Evolutionary conservation across 2,329 filamentous ascomycete genomes (phyloP).

Genomic region (Penicillium sp.): DNA sequence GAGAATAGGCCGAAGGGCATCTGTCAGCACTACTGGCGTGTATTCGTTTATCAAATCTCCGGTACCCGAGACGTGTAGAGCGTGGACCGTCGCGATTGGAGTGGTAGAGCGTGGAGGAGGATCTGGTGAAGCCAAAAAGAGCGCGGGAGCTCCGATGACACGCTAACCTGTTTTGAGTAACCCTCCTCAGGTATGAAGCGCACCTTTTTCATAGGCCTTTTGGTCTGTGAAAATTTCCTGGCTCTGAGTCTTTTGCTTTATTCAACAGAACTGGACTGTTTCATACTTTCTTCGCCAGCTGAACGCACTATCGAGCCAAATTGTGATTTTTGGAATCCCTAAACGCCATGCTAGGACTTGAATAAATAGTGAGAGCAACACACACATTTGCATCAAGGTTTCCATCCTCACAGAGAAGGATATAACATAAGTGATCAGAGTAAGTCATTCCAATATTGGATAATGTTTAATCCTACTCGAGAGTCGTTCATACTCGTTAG

Average conservation of each 20-base stretch:
- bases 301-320: background rate
- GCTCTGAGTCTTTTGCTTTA: background rate
- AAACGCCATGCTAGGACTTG: too few species aligned
- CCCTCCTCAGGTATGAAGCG: background rate
- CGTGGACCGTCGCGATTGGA: conserved; percentile 2
- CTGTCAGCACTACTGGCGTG: background rate
- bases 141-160: conserved; percentile 18
- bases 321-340: too few species aligned
- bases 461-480: background rate
- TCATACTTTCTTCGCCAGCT: too few species aligned
- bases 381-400: too few species aligned
- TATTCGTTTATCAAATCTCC: background rate
- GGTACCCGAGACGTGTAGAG: background rate
- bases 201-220: background rate
- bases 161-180: conserved; percentile 21
- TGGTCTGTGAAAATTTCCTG: background rate
- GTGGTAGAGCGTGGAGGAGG: background rate
- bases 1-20: background rate
- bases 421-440: too few species aligned
- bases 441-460: background rate
- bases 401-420: too few species aligned
- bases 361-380: background rate
- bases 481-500: background rate
- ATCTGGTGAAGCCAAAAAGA: conserved; percentile 20
- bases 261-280: too few species aligned